Percentiles rank a stretch among this genome's conserved stretches.
These are phyloP conservation scores for Auricularia heimuer DNA, from an alignment of 768 basidiomycete genomes.

Conservation along the genomic window DNA sequence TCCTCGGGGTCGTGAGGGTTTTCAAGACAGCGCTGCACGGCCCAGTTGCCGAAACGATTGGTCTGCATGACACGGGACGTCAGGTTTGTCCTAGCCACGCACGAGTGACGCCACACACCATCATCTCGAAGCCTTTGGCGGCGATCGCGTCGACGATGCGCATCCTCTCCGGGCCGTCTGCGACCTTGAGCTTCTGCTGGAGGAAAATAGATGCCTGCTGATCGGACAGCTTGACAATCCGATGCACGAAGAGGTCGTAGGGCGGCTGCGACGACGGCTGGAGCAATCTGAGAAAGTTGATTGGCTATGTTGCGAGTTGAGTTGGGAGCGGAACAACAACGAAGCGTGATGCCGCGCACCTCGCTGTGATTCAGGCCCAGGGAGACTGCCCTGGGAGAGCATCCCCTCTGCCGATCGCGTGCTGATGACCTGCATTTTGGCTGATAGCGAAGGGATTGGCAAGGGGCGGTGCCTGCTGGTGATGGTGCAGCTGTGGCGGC, in stretches of 20 bases:
- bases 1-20: conserved; percentile 67
- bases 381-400: neutral
- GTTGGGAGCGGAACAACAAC: neutral
- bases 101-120: conserved; percentile 33
- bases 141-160: conserved; percentile 87
- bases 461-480: neutral
- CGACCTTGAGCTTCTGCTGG: conserved; percentile 84
- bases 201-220: conserved; percentile 87
- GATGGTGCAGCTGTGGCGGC: neutral
- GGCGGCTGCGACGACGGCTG: conserved; percentile 81
- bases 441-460: neutral
- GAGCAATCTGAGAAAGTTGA: conserved; percentile 79
- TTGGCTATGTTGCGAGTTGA: conserved; percentile 40
- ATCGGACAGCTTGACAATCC: conserved; percentile 83
- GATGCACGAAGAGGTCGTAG: conserved; percentile 69
- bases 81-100: neutral
- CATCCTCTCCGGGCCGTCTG: conserved; percentile 61
- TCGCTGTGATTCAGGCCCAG: conserved; percentile 2
- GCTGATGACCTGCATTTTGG: neutral
- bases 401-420: neutral
- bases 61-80: conserved; percentile 4
- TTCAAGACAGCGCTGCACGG: conserved; percentile 79
- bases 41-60: conserved; percentile 83
- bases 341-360: neutral
- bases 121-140: conserved; percentile 79